Conservation (phyloP, 1,284 basidiomycete species). For the Rhodofomes roseus region DNA sequence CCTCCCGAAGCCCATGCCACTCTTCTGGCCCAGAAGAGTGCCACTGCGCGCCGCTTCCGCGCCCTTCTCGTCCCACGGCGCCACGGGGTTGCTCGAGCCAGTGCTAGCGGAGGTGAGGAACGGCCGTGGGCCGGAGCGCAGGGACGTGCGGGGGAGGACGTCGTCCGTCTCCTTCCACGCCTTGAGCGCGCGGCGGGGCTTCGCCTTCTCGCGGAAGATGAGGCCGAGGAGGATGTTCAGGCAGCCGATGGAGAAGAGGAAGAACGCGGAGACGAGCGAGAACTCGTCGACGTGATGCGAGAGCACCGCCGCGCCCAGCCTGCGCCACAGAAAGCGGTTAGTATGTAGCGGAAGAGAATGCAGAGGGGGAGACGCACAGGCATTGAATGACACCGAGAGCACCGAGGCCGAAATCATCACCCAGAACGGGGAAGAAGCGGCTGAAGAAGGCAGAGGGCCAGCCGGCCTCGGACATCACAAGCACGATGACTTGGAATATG, state of each 20-base stretch:
- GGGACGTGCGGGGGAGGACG: slow-evolving; percentile 43
- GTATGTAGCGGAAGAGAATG: background rate
- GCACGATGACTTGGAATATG: slow-evolving; percentile 70
- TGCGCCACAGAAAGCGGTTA: slow-evolving; percentile 18
- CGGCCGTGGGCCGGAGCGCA: slow-evolving; percentile 24
- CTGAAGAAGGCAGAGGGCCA: slow-evolving; percentile 75
- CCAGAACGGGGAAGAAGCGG: slow-evolving; percentile 84
- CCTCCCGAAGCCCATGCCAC: slow-evolving; percentile 71
- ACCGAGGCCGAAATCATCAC: slow-evolving; percentile 75
- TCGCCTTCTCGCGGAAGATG: slow-evolving; percentile 64
- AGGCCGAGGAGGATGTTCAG: slow-evolving; percentile 78
- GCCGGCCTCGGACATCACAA: slow-evolving; percentile 64
- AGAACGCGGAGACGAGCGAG: slow-evolving; percentile 80
- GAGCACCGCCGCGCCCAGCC: slow-evolving; percentile 75
- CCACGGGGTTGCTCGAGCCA: slow-evolving; percentile 6
- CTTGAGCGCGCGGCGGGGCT: slow-evolving; percentile 56
- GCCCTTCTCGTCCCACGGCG: slow-evolving; percentile 23
- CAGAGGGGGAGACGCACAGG: slow-evolving; percentile 44
- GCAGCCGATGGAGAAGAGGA: slow-evolving; percentile 82
- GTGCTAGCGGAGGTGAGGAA: slow-evolving; percentile 8
- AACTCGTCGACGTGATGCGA: slow-evolving; percentile 79
- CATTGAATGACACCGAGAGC: slow-evolving; percentile 81
- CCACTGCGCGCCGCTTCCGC: slow-evolving; percentile 26
- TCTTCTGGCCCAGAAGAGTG: slow-evolving; percentile 30
- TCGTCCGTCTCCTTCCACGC: slow-evolving; percentile 56